A percentile compares a stretch with the other conserved stretches of the same genome.
These are phyloP conservation scores for Candida dajiaensis DNA, from an alignment of 805 yeast species.

Conservation along the genomic window DNA sequence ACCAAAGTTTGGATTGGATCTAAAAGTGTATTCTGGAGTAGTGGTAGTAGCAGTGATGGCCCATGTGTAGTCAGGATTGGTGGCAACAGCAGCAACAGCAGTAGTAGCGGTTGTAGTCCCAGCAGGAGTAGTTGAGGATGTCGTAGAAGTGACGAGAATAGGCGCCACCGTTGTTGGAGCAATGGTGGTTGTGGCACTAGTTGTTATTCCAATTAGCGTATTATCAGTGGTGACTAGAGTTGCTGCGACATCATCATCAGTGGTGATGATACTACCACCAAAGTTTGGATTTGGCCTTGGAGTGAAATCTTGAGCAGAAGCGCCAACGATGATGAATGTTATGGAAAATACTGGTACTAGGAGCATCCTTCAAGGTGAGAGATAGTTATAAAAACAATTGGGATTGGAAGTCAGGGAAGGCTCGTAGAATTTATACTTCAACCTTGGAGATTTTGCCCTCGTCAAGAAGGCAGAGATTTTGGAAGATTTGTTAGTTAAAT, in stretches of 20 bases:
- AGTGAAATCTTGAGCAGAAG: constrained; percentile 8
- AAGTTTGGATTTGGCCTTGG: constrained; percentile 17
- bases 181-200: constrained; percentile 1
- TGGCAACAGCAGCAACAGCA: background rate
- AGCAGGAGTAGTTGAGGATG: too few species aligned
- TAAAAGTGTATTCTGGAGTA: constrained; percentile 10
- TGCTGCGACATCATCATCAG: constrained; percentile 10
- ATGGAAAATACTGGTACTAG: background rate
- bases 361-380: background rate
- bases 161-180: too few species aligned
- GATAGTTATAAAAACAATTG: too few species aligned
- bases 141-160: too few species aligned
- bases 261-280: constrained; percentile 16
- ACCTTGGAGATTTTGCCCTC: background rate
- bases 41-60: constrained; percentile 2
- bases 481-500: background rate
- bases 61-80: background rate
- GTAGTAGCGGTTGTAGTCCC: too few species aligned
- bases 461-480: too few species aligned
- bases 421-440: background rate
- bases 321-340: background rate
- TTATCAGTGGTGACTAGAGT: constrained; percentile 12
- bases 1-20: constrained; percentile 17
- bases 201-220: constrained; percentile 2
- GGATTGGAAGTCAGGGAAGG: background rate